A percentile compares a stretch with the other conserved stretches of the same genome.
phyloP scores from a whole-genome alignment of 2,329 filamentous ascomycete species.

The Arthrobotrys conoides region DNA sequence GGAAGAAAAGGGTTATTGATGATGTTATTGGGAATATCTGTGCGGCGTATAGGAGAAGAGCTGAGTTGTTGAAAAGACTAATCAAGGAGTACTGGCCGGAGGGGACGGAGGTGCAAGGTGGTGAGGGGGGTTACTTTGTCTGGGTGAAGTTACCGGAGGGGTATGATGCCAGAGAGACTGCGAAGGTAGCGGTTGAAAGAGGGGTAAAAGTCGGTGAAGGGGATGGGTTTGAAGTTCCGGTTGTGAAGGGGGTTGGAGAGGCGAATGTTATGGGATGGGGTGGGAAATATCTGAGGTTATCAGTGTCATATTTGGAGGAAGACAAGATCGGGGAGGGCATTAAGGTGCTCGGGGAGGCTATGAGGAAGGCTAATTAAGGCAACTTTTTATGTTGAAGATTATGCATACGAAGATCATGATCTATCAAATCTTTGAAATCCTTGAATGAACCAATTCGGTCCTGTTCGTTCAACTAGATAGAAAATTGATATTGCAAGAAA shows the following conservation, averaged over 20 bases:
- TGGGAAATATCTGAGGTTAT: conserved; percentile 61
- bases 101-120: conserved; percentile 70
- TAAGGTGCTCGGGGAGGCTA: conserved; percentile 58
- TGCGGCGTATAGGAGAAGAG: conserved; percentile 72
- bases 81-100: conserved; percentile 76
- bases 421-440: neutral
- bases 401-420: neutral
- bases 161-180: conserved; percentile 71
- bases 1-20: conserved; percentile 61
- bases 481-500: neutral
- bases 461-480: neutral
- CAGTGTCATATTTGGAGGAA: conserved; percentile 62
- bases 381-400: neutral
- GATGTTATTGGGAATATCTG: conserved; percentile 71
- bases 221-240: conserved; percentile 77
- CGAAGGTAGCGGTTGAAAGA: conserved; percentile 73
- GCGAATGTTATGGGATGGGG: conserved; percentile 62
- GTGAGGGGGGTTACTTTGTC: conserved; percentile 84
- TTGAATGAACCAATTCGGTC: neutral
- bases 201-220: conserved; percentile 78
- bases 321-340: conserved; percentile 61
- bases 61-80: conserved; percentile 72
- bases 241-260: conserved; percentile 61
- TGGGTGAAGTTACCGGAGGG: conserved; percentile 78
- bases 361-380: conserved; percentile 43